Evolutionary conservation across 2,329 filamentous ascomycete species (phyloP).

Genomic region (Aspergillus hortae): DNA sequence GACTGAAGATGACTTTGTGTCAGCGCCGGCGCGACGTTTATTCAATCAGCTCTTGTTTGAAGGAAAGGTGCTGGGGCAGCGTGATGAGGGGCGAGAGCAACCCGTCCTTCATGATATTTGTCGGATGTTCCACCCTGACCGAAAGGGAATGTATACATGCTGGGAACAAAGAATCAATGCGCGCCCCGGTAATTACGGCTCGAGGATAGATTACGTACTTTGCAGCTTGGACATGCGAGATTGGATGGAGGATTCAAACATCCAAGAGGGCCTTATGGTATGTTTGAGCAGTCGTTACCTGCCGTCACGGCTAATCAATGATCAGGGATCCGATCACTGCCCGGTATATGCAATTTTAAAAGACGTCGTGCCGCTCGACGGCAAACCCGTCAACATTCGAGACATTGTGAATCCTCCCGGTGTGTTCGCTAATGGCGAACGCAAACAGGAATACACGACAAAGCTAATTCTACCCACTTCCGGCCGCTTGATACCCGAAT

Average conservation of each 20-base stretch:
- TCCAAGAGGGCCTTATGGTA: slow-evolving; percentile 83
- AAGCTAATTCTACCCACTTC: slow-evolving; percentile 70
- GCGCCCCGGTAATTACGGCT: slow-evolving; percentile 90
- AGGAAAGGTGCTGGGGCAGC: slow-evolving; percentile 61
- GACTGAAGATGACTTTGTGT: slow-evolving; percentile 68
- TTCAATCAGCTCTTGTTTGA: slow-evolving; percentile 82
- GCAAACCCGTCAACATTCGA: slow-evolving; percentile 51
- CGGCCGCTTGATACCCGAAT: slow-evolving; percentile 81
- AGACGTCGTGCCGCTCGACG: slow-evolving; percentile 55
- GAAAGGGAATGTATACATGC: slow-evolving; percentile 91
- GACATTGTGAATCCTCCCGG: slow-evolving; percentile 77
- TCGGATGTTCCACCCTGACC: slow-evolving; percentile 72
- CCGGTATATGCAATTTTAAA: slow-evolving; percentile 78
- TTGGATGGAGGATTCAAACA: slow-evolving; percentile 79
- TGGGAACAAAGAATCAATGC: slow-evolving; percentile 95
- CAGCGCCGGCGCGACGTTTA: slow-evolving; percentile 66
- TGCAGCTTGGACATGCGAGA: slow-evolving; percentile 73
- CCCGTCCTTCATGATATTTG: slow-evolving; percentile 81
- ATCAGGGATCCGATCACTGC: slow-evolving; percentile 85
- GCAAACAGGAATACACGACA: slow-evolving; percentile 62
- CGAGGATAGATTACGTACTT: slow-evolving; percentile 89
- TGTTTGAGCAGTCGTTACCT: slow-evolving; percentile 2
- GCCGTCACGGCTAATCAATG: slow-evolving; percentile 14
- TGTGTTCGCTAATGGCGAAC: slow-evolving; percentile 65
- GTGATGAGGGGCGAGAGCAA: slow-evolving; percentile 65